Percentiles rank a stretch among this genome's conserved stretches.
These are phyloP conservation scores for Tricholomella constricta DNA, from an alignment of 768 basidiomycete species.

Conservation along the genomic window DNA sequence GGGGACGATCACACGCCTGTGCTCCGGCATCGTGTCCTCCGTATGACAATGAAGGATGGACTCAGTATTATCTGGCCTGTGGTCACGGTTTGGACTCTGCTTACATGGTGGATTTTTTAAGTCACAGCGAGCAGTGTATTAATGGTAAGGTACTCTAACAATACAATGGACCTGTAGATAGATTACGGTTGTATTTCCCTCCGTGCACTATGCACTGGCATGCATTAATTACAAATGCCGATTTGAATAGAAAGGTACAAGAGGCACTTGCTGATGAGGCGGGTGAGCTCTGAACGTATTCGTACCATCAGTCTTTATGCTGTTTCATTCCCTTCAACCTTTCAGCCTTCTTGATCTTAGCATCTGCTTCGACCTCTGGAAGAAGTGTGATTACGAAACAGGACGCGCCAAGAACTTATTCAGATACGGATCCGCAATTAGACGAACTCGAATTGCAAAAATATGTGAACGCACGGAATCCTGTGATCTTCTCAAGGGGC, in stretches of 20 bases:
- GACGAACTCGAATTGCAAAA: neutral
- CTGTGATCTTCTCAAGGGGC: slow-evolving; percentile 84
- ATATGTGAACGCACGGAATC: slow-evolving; percentile 62
- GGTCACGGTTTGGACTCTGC: slow-evolving; percentile 34
- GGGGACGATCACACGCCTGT: slow-evolving; percentile 13
- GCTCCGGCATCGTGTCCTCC: slow-evolving; percentile 31
- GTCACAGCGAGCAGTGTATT: neutral
- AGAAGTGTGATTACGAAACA: slow-evolving; percentile 20
- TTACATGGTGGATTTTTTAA: slow-evolving; percentile 38
- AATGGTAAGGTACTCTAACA: slow-evolving; percentile 5
- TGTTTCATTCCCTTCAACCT: slow-evolving; percentile 3
- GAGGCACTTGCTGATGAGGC: neutral
- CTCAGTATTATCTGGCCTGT: slow-evolving; percentile 41
- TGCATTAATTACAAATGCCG: neutral
- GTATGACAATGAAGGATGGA: slow-evolving; percentile 40
- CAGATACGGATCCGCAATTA: neutral
- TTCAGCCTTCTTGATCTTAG: slow-evolving; percentile 6
- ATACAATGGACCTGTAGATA: slow-evolving; percentile 7
- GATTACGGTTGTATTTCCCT: slow-evolving; percentile 3
- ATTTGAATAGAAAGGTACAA: neutral
- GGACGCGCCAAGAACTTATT: slow-evolving; percentile 20
- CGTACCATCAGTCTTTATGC: neutral
- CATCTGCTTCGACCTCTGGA: slow-evolving; percentile 8
- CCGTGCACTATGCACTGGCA: neutral
- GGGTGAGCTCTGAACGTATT: neutral